Conservation (phyloP, 805 yeast species). For the Kodamaea nitidulidarum region DNA sequence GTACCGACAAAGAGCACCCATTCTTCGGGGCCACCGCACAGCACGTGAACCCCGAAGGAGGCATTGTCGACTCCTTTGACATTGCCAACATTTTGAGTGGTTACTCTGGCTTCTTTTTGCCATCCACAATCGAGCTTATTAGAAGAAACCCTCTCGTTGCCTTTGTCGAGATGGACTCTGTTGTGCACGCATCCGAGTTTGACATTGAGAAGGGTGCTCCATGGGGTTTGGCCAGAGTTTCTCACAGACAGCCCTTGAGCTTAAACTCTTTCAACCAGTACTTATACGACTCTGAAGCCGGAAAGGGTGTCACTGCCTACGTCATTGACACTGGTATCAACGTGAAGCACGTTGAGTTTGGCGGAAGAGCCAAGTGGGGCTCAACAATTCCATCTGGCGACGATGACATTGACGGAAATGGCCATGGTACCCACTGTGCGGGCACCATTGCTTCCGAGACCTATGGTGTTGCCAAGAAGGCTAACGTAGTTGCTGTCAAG, state of each 20-base stretch:
- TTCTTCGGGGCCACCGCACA: constrained; percentile 33
- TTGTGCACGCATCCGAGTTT: constrained; percentile 59
- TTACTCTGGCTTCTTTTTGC: constrained; percentile 81
- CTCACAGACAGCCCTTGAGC: constrained; percentile 71
- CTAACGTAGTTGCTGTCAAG: constrained; percentile 75
- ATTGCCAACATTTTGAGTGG: constrained; percentile 62
- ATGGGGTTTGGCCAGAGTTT: constrained; percentile 90
- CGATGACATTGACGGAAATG: constrained; percentile 75
- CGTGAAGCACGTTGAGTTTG: constrained; percentile 70
- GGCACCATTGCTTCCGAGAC: constrained; percentile 82
- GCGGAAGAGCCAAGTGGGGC: constrained; percentile 85
- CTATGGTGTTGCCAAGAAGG: constrained; percentile 83
- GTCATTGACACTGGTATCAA: constrained; percentile 89
- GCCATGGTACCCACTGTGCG: constrained; percentile 97
- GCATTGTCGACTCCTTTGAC: constrained; percentile 49
- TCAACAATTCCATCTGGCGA: constrained; percentile 71
- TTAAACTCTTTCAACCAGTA: constrained; percentile 59
- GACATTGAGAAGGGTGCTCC: constrained; percentile 81
- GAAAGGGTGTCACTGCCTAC: constrained; percentile 81
- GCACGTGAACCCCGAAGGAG: constrained; percentile 17
- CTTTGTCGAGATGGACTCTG: constrained; percentile 71
- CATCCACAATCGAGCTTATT: constrained; percentile 67
- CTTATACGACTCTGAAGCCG: constrained; percentile 66
- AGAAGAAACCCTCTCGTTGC: constrained; percentile 60
- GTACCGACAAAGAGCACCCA: constrained; percentile 23